Base-by-base conservation (phyloP, 2,329 filamentous ascomycete genomes). In the Paraconiothyrium brasiliense region DNA sequence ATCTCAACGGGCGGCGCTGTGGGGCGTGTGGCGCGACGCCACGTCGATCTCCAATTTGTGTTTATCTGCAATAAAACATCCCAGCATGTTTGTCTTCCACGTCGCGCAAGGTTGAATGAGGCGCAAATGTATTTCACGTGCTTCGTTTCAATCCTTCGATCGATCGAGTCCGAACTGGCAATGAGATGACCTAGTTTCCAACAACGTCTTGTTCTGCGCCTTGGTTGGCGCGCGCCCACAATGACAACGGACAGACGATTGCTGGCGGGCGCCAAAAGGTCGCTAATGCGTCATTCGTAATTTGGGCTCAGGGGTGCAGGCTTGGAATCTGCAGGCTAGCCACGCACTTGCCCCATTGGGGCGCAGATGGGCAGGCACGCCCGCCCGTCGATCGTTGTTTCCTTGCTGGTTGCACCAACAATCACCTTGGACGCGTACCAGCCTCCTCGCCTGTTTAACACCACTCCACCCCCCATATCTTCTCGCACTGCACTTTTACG, bases 361-460 rank as follows among this genome's bases (percentile, higher is more conserved):
- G 55, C 4, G 43, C 41, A 1, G 57, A 60, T 60, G 48, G 54
- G 59, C 62, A 64, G 58, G 62, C 59, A 59, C 55, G 54, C 32
- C 46, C 54, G 55, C 43, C 34, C 41, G 54, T 39, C 58, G 58
- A 49, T 67, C 47, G 63, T 56, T 32, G 52, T 51, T 60, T 62
- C 67, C 66, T 65, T 67, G 66, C 64, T 65, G 46, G 41, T 41
- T 39, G 59, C 62, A 66, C 62, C 61, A 60, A 62, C 57, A 66
- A 67, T 63, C 66, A 59, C 59, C 57, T 64, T 63, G 63, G 64
- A 62, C 58, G 43, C 61, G 54, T 43, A 44, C 65, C 65, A 67
- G 61, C 66, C 64, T 65, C 64, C 58, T 37, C 60, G 39, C 50
- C 59, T 34, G 13, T 27, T 43, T 46, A 20, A 41, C 43, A 44